Conservation (phyloP, 140 eudicot genomes). For the Cichorium intybus region DNA sequence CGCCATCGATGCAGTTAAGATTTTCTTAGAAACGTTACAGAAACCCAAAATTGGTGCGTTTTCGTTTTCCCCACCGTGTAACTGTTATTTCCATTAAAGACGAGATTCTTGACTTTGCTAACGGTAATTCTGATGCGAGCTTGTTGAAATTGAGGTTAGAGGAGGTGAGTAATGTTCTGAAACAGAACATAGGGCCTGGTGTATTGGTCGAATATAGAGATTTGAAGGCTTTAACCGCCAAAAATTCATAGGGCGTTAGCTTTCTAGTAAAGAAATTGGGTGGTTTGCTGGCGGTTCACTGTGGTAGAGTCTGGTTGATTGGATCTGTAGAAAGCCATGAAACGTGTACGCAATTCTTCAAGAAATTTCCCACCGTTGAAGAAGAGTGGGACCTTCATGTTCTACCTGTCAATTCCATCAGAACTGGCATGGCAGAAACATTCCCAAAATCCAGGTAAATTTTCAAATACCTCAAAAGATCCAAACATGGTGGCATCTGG, state of each 20-base stretch:
- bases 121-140: conserved; percentile 47
- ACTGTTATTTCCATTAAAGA: conserved; percentile 44
- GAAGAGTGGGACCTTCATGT: conserved; percentile 77
- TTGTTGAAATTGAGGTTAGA: conserved; percentile 47
- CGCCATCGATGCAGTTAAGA: conserved; percentile 44
- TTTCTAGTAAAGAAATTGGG: conserved; percentile 46
- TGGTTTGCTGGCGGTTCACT: conserved; percentile 35
- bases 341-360: conserved; percentile 52
- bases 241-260: conserved; percentile 30
- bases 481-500: conserved; percentile 62
- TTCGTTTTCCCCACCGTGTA: conserved; percentile 37
- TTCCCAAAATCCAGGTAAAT: conserved; percentile 80
- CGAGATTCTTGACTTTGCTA: conserved; percentile 45
- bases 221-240: conserved; percentile 45
- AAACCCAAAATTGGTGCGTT: conserved; percentile 24
- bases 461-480: not conserved
- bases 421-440: conserved; percentile 48
- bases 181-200: conserved; percentile 43
- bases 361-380: conserved; percentile 60
- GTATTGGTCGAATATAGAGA: conserved; percentile 63
- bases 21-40: conserved; percentile 54
- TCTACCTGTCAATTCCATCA: conserved; percentile 53
- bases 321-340: conserved; percentile 65
- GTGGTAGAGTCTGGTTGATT: conserved; percentile 63
- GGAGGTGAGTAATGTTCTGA: conserved; percentile 52